Percentiles rank a stretch among this genome's conserved stretches.
phyloP scores from a whole-genome alignment of 352 stramenopile species.

The Aphanomyces stellatus region DNA sequence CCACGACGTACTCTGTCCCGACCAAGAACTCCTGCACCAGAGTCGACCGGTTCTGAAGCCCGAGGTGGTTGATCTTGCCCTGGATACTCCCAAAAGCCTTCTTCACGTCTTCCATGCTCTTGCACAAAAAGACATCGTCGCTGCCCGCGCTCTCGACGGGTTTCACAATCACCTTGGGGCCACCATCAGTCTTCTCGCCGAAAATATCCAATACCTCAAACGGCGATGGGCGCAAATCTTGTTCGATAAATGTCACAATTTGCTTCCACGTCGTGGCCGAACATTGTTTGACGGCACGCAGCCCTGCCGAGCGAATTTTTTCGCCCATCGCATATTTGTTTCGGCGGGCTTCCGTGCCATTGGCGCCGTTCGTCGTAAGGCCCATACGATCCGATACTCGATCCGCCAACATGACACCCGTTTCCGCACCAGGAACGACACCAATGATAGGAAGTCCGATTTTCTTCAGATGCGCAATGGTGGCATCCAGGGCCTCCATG shows the following conservation, averaged over 20 bases:
- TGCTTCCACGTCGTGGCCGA: constrained; percentile 69
- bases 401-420: constrained; percentile 88
- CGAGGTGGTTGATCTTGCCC: constrained; percentile 83
- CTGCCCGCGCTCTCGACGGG: constrained; percentile 89
- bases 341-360: constrained; percentile 64
- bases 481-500: constrained; percentile 30
- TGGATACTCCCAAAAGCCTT: constrained; percentile 87
- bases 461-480: constrained; percentile 22
- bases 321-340: constrained; percentile 89
- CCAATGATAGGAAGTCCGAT: constrained; percentile 41
- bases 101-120: constrained; percentile 84
- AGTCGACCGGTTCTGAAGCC: constrained; percentile 81
- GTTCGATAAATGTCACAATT: constrained; percentile 73
- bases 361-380: constrained; percentile 80
- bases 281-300: constrained; percentile 75
- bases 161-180: constrained; percentile 83
- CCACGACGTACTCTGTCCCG: constrained; percentile 95
- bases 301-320: constrained; percentile 54
- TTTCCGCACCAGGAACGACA: constrained; percentile 89
- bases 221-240: constrained; percentile 34
- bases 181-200: too few relatives aligned
- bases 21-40: constrained; percentile 93
- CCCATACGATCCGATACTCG: constrained; percentile 80
- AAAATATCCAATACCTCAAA: constrained; percentile 42
- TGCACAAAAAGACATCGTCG: constrained; percentile 91